Base-by-base conservation (phyloP, 2,329 filamentous ascomycete species). In the Xylaria sp. region DNA sequence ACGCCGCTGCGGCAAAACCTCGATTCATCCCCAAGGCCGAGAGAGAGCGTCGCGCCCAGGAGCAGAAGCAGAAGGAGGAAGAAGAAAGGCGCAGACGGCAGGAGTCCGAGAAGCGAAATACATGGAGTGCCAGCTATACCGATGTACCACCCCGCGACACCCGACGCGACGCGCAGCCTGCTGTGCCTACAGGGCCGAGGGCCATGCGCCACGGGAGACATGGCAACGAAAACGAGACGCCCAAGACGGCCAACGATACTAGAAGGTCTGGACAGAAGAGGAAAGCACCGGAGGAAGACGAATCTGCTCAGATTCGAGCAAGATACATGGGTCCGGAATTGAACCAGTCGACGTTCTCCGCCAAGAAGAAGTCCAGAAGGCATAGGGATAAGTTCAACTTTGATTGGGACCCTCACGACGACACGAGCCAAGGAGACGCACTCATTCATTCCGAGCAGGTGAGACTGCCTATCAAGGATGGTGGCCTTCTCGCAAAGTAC, bases 361-460 rank as follows among this genome's bases (percentile, higher is more conserved):
- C 94, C 0, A 93, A 96, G 83, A 99, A 98, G 86, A 98, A 98
- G 84, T 88, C 95, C 65, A 92, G 93, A 82, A 87, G 95, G 69
- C 97, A 94, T 1, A 96, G 93, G 0, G 95, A 97, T 81, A 98
- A 99, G 79, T 99, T 99, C 84, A 99, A 97, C 76, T 99, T 99
- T 75, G 96, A 97, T 75, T 99, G 96, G 96, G 97, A 97, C 74
- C 87, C 89, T 0, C 93, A 97, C 69, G 96, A 99, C 77, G 96
- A 99, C 79, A 99, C 96, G 0, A 95, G 91, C 72, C 87, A 81
- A 58, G 91, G 93, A 73, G 91, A 94, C 77, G 94, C 97, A 74
- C 92, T 93, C 0, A 85, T 96, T 45, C 97, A 97, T 78, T 86
- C 91, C 59, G 83, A 89, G 30, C 85, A 88, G 45, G 84, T 89